These are phyloP conservation scores for Saururus chinensis DNA, from an alignment of 164 flowering plant genomes.

Conservation along the genomic window DNA sequence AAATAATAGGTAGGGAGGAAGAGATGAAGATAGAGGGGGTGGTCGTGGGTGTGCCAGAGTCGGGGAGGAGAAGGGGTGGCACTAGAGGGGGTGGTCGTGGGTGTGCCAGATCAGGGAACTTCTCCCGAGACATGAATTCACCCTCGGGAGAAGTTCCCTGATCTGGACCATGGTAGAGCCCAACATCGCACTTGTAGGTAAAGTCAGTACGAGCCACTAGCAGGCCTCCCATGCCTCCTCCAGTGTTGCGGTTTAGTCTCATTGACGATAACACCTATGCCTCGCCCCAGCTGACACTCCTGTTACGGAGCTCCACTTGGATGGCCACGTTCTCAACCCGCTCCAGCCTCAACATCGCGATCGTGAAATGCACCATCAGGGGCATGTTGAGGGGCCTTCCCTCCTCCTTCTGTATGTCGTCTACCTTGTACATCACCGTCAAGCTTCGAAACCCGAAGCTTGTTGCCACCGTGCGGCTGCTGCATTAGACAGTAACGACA, in stretches of 20 bases:
- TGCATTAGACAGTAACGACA: neutral
- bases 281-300: constrained; percentile 95
- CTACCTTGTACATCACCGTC: constrained; percentile 42
- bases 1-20: too few species aligned
- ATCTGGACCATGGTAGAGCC: constrained; percentile 22
- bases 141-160: constrained; percentile 61
- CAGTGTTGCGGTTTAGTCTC: constrained; percentile 57
- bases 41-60: too few species aligned
- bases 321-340: constrained; percentile 75
- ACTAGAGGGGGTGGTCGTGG: too few species aligned
- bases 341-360: constrained; percentile 68
- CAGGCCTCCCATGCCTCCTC: constrained; percentile 57
- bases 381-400: constrained; percentile 64
- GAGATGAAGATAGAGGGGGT: too few species aligned
- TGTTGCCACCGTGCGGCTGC: neutral
- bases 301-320: constrained; percentile 56
- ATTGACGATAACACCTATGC: constrained; percentile 71
- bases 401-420: constrained; percentile 65
- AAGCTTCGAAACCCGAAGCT: constrained; percentile 44
- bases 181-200: constrained; percentile 18
- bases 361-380: constrained; percentile 65
- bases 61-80: too few species aligned
- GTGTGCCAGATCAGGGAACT: too few species aligned
- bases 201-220: constrained; percentile 23
- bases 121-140: too few species aligned